Evolutionary conservation across 2,329 filamentous ascomycete species (phyloP).

Genomic region (Colletotrichum sidae): DNA sequence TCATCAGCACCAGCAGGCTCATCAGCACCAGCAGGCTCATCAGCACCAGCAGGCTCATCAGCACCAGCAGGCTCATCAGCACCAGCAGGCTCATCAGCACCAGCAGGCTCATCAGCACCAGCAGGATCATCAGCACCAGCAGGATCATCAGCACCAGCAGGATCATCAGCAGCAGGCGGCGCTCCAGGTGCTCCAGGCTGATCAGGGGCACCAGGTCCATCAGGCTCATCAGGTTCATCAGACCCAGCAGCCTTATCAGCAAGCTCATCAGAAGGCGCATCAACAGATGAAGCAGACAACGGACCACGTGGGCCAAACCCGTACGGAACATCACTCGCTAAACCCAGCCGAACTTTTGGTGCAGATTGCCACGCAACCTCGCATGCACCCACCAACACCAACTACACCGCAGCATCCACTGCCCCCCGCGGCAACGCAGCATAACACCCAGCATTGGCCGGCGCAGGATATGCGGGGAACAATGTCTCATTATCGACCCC

Average conservation of each 20-base stretch:
- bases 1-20: too few species aligned
- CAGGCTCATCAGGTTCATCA: neutral
- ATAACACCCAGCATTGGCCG: neutral
- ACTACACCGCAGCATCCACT: slow-evolving; percentile 23
- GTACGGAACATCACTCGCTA: slow-evolving; percentile 29
- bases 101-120: too few species aligned
- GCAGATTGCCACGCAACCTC: slow-evolving; percentile 34
- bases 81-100: too few species aligned
- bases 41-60: too few species aligned
- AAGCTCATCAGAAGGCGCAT: neutral
- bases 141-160: too few species aligned
- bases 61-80: too few species aligned
- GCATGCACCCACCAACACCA: slow-evolving; percentile 33
- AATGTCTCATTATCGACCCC: slow-evolving; percentile 14
- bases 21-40: too few species aligned
- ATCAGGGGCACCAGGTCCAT: neutral
- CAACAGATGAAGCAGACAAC: neutral
- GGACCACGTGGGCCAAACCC: slow-evolving; percentile 1
- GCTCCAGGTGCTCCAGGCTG: too few species aligned
- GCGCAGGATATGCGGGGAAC: slow-evolving; percentile 7
- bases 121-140: too few species aligned
- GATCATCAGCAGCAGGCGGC: too few species aligned
- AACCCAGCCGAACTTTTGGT: slow-evolving; percentile 33
- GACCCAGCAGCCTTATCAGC: neutral
- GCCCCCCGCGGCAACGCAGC: slow-evolving; percentile 2